Evolutionary conservation across 345 rosid species (phyloP).

Genomic region (Linum tenue): DNA sequence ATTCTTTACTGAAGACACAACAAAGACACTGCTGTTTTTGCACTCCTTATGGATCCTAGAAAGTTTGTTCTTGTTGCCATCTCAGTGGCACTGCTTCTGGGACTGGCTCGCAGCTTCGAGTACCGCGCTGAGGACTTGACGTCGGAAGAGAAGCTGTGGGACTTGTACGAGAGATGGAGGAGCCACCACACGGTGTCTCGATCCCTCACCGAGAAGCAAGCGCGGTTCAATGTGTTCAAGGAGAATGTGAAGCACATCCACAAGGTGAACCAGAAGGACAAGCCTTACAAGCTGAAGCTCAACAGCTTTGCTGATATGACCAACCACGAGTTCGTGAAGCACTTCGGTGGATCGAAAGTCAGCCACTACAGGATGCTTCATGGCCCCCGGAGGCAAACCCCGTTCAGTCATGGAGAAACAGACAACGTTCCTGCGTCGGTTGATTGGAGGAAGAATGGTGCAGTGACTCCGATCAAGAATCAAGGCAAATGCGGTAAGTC

Average conservation of each 20-base stretch:
- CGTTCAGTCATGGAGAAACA: neutral
- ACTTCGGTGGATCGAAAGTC: constrained; percentile 25
- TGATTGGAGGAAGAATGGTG: constrained; percentile 37
- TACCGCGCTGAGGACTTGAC: constrained; percentile 14
- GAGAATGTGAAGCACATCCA: constrained; percentile 6
- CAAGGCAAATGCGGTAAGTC: constrained; percentile 34
- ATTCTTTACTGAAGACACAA: too few species aligned
- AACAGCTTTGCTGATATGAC: constrained; percentile 35
- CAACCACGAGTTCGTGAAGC: constrained; percentile 28
- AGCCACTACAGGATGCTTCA: constrained; percentile 17
- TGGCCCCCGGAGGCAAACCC: constrained; percentile 19
- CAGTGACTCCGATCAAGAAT: constrained; percentile 26
- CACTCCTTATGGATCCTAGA: too few species aligned
- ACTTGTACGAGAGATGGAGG: constrained; percentile 18
- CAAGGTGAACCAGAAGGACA: constrained; percentile 15
- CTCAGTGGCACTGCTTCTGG: constrained; percentile 11
- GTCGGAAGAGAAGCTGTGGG: constrained; percentile 18
- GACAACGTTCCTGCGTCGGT: constrained; percentile 19
- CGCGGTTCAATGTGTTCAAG: constrained; percentile 22
- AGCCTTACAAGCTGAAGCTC: constrained; percentile 20
- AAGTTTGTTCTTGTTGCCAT: neutral
- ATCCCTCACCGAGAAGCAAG: constrained; percentile 11
- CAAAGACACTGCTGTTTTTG: too few species aligned
- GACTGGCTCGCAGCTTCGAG: constrained; percentile 12
- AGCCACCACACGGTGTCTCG: constrained; percentile 18